phyloP scores from a whole-genome alignment of 306 rosid genomes.

The Hippophae gyantsensis region DNA sequence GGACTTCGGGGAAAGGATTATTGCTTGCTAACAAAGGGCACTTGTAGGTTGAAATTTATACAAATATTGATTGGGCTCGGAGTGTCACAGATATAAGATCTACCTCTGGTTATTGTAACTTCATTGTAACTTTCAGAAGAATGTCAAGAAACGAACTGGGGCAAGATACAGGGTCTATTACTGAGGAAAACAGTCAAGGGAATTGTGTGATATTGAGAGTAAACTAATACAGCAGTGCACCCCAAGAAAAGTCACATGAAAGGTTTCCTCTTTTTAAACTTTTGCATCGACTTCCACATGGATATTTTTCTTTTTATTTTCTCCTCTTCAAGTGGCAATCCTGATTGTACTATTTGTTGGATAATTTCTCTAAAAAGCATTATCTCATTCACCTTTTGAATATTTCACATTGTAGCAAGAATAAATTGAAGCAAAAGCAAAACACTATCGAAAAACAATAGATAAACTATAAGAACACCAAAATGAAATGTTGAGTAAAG shows the following conservation, averaged over 20 bases:
- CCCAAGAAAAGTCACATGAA: neutral
- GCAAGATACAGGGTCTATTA: too few species aligned
- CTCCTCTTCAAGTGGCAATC: slow-evolving; percentile 4
- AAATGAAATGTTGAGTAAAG: slow-evolving; percentile 16
- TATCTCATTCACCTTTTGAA: slow-evolving; percentile 1
- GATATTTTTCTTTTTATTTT: slow-evolving; percentile 1
- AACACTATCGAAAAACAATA: slow-evolving; percentile 3
- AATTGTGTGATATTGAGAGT: too few species aligned
- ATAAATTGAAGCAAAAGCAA: neutral
- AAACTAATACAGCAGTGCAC: too few species aligned
- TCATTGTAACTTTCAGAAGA: too few species aligned
- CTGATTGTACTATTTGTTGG: neutral
- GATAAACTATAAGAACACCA: slow-evolving; percentile 14
- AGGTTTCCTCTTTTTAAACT: neutral
- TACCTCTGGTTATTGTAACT: too few species aligned
- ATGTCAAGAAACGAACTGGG: too few species aligned
- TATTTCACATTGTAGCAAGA: neutral
- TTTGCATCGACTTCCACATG: slow-evolving; percentile 5
- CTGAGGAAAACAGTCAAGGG: too few species aligned
- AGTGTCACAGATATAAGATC: too few species aligned
- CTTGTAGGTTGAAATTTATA: too few species aligned
- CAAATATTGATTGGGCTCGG: too few species aligned
- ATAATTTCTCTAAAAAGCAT: slow-evolving; percentile 7
- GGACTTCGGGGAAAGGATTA: too few species aligned
- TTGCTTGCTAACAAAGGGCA: too few species aligned